Conservation (phyloP, 257 asterid species). For the Euphrasia confusa region DNA sequence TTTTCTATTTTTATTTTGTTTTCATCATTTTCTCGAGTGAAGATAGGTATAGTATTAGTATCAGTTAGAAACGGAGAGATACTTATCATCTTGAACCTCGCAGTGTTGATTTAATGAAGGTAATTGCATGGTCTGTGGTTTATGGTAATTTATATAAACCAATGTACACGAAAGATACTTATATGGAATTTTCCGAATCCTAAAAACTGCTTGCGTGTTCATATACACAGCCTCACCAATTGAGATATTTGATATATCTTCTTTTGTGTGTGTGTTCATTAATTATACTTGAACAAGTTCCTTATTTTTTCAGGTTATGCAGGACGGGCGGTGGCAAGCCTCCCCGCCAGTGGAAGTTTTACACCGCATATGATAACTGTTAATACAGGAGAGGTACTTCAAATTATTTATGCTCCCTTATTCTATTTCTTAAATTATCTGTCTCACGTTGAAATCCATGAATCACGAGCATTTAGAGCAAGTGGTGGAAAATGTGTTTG, state of each 20-base stretch:
- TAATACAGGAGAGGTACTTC: constrained; percentile 72
- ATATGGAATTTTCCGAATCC: not conserved
- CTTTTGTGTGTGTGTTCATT: not conserved
- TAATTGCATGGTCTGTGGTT: not conserved
- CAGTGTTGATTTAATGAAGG: constrained; percentile 17
- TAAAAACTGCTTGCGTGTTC: no score
- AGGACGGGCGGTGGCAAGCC: constrained; percentile 40
- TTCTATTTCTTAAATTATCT: not conserved
- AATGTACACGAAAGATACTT: not conserved
- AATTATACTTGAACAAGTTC: not conserved
- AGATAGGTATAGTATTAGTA: not conserved
- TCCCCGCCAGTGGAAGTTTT: constrained; percentile 58
- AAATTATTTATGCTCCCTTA: not conserved
- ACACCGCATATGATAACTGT: constrained; percentile 74
- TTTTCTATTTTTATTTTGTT: not conserved
- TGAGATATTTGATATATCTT: not conserved
- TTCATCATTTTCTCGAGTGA: not conserved
- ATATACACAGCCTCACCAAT: not conserved
- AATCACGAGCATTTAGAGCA: no score
- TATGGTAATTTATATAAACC: constrained; percentile 1
- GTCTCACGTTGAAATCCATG: not conserved
- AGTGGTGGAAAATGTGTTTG: no score
- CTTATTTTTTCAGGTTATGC: constrained; percentile 22
- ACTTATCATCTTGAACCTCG: not conserved
- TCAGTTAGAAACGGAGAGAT: not conserved